Percentiles rank a stretch among this genome's conserved stretches.
Conservation (phyloP, 768 basidiomycete species). For the Suillus clintonianus region DNA sequence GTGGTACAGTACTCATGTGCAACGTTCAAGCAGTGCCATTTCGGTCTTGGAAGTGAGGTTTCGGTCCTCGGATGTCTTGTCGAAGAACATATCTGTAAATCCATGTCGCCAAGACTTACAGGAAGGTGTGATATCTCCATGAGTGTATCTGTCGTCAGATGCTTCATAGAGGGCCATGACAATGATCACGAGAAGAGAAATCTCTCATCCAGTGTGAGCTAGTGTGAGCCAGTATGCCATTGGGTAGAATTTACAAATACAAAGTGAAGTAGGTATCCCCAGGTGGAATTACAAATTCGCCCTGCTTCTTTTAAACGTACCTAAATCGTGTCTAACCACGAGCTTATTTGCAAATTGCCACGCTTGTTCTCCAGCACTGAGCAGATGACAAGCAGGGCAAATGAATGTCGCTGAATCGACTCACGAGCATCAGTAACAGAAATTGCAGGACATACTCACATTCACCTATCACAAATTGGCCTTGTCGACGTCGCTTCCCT, state of each 20-base stretch:
- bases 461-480: slow-evolving; percentile 40
- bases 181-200: too few species aligned
- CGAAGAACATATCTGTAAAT: slow-evolving; percentile 48
- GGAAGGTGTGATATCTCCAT: slow-evolving; percentile 15
- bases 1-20: too few species aligned
- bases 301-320: not conserved
- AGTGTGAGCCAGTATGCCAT: too few species aligned
- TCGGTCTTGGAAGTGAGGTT: slow-evolving; percentile 33
- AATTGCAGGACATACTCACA: slow-evolving; percentile 24
- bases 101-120: slow-evolving; percentile 16
- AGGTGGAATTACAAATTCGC: slow-evolving; percentile 27
- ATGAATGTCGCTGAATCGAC: slow-evolving; percentile 24
- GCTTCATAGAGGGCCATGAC: too few species aligned
- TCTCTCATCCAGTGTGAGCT: too few species aligned
- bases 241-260: slow-evolving; percentile 29
- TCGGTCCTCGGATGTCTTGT: slow-evolving; percentile 26
- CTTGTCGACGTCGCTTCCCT: slow-evolving; percentile 35
- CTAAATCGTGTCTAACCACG: too few species aligned
- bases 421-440: not conserved
- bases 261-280: slow-evolving; percentile 40
- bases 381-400: slow-evolving; percentile 20
- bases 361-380: slow-evolving; percentile 14
- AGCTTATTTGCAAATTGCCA: slow-evolving; percentile 26
- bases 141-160: slow-evolving; percentile 21
- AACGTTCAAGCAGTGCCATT: slow-evolving; percentile 27